Evolutionary conservation across 1,139 yeast genomes (phyloP).

Genomic region (Hansenula sp.): DNA sequence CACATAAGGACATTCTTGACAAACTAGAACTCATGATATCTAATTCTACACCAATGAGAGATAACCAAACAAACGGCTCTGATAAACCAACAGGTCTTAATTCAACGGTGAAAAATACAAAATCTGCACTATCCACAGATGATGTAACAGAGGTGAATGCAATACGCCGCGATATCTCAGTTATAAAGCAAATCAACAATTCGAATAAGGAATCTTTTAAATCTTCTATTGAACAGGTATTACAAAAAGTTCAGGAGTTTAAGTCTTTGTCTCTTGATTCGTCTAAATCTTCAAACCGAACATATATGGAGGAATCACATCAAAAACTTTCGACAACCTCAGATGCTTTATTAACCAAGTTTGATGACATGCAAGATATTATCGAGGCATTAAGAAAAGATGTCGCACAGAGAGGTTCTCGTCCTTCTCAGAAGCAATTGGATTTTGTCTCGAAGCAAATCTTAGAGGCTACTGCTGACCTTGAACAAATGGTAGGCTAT

Average conservation of each 20-base stretch:
- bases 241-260: slow-evolving; percentile 46
- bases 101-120: background rate
- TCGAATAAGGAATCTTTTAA: slow-evolving; percentile 40
- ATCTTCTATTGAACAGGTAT: slow-evolving; percentile 39
- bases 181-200: slow-evolving; percentile 55
- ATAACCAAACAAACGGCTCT: too few species aligned
- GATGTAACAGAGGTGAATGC: slow-evolving; percentile 28
- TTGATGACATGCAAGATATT: slow-evolving; percentile 88
- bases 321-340: slow-evolving; percentile 70
- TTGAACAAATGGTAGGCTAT: slow-evolving; percentile 54
- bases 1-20: slow-evolving; percentile 29
- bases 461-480: slow-evolving; percentile 45
- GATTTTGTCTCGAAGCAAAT: slow-evolving; percentile 65
- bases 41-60: too few species aligned
- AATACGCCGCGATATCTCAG: slow-evolving; percentile 55
- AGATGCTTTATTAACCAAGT: slow-evolving; percentile 67
- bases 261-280: slow-evolving; percentile 28
- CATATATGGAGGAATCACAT: slow-evolving; percentile 78
- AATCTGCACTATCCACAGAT: slow-evolving; percentile 1
- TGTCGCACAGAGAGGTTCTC: slow-evolving; percentile 88
- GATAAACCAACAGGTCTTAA: background rate
- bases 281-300: slow-evolving; percentile 43
- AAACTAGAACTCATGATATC: slow-evolving; percentile 20
- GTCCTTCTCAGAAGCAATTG: slow-evolving; percentile 73
- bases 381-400: slow-evolving; percentile 89